These are phyloP conservation scores for Myriosclerotinia duriaeana DNA, from an alignment of 2,329 filamentous ascomycete species.

Conservation along the genomic window DNA sequence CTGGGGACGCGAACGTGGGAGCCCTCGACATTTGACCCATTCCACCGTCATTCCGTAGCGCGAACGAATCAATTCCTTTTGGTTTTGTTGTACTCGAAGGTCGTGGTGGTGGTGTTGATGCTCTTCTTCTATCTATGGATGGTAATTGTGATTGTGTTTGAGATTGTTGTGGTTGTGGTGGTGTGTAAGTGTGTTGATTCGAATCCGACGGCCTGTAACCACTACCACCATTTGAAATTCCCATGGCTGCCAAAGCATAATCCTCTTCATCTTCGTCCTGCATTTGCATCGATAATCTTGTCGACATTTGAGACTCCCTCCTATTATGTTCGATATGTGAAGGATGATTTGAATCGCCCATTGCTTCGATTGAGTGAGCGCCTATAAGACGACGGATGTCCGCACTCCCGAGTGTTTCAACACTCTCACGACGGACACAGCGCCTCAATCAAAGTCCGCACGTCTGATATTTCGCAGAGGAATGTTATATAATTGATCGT, in stretches of 20 bases:
- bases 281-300: constrained; percentile 42
- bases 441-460: constrained; percentile 16
- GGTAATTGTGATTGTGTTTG: constrained; percentile 30
- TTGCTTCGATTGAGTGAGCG: constrained; percentile 22
- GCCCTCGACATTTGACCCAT: constrained; percentile 39
- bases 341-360: constrained; percentile 28
- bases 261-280: constrained; percentile 46
- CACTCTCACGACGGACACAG: constrained; percentile 15
- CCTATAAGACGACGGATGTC: constrained; percentile 16
- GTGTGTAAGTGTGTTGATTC: constrained; percentile 30
- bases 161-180: constrained; percentile 28
- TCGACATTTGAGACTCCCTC: constrained; percentile 46
- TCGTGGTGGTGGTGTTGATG: constrained; percentile 41
- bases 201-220: constrained; percentile 21
- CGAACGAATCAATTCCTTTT: constrained; percentile 51
- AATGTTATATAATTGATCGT: constrained; percentile 10
- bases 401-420: constrained; percentile 24
- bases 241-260: constrained; percentile 51
- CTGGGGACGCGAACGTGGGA: constrained; percentile 27
- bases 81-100: constrained; percentile 59
- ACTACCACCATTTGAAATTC: constrained; percentile 50
- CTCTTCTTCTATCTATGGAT: constrained; percentile 32
- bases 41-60: constrained; percentile 53
- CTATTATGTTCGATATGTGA: constrained; percentile 44
- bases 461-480: not conserved